A percentile compares a stretch with the other conserved stretches of the same genome.
Evolutionary conservation across 352 stramenopile genomes (phyloP).

Genomic region (Phytophthora sansomeana): DNA sequence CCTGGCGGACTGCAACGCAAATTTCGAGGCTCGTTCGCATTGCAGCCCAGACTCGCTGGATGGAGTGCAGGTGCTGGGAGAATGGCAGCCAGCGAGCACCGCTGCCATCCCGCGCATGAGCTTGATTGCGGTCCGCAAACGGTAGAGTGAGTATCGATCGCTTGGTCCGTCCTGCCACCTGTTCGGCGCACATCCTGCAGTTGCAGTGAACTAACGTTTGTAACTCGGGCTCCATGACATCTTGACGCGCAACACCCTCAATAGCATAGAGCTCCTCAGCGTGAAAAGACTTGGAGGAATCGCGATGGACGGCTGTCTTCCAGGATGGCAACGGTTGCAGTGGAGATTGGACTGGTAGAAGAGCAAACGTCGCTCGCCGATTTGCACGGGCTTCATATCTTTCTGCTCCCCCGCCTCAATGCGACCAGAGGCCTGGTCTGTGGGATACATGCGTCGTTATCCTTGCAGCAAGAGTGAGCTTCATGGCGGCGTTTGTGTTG

Average conservation of each 20-base stretch:
- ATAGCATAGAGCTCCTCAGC: background rate
- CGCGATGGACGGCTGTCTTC: slow-evolving; percentile 10
- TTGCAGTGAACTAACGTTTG: slow-evolving; percentile 20
- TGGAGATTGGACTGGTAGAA: slow-evolving; percentile 1
- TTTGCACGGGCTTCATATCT: background rate
- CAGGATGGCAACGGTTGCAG: background rate
- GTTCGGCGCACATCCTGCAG: slow-evolving; percentile 24
- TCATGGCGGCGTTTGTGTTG: too few relatives aligned
- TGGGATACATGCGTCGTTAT: too few relatives aligned
- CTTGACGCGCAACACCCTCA: slow-evolving; percentile 11
- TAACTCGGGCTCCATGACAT: slow-evolving; percentile 29
- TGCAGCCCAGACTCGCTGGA: too few relatives aligned
- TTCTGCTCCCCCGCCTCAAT: too few relatives aligned
- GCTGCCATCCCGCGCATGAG: too few relatives aligned
- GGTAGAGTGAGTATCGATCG: background rate
- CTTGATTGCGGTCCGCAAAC: background rate
- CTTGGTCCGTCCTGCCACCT: slow-evolving; percentile 3
- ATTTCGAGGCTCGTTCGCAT: background rate
- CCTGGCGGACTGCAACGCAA: too few relatives aligned
- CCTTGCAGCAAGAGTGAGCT: too few relatives aligned
- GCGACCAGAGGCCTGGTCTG: too few relatives aligned
- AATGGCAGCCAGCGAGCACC: too few relatives aligned
- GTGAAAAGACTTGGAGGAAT: background rate
- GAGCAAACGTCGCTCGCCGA: background rate
- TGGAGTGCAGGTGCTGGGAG: too few relatives aligned